phyloP scores from a whole-genome alignment of 1,139 yeast species.

The Sugiyamaella xylanicola region DNA sequence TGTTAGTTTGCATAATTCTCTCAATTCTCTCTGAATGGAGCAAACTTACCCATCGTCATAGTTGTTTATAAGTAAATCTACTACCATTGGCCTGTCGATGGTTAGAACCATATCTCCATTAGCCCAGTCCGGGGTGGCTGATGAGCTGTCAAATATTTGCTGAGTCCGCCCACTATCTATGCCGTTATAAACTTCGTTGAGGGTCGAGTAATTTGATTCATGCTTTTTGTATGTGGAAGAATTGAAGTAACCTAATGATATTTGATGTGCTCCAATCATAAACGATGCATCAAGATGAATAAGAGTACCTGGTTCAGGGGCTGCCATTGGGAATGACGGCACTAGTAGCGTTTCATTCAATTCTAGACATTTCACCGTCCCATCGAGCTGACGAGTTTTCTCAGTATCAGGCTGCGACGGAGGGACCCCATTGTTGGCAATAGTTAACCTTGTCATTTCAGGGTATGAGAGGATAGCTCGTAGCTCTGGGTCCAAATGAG shows the following conservation, averaged over 20 bases:
- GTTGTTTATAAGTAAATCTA: slow-evolving; percentile 74
- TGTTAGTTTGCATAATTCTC: too few species aligned
- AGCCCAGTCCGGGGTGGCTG: slow-evolving; percentile 48
- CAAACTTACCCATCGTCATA: slow-evolving; percentile 61
- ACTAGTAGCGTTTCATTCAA: slow-evolving; percentile 39
- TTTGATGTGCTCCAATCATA: slow-evolving; percentile 52
- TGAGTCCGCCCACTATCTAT: slow-evolving; percentile 42
- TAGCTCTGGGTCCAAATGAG: slow-evolving; percentile 42
- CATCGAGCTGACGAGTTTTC: slow-evolving; percentile 39
- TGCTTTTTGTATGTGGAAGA: slow-evolving; percentile 53
- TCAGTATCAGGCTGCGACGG: slow-evolving; percentile 26
- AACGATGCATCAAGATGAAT: slow-evolving; percentile 41
- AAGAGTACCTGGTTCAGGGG: slow-evolving; percentile 33
- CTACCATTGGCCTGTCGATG: slow-evolving; percentile 53
- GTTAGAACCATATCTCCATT: slow-evolving; percentile 42
- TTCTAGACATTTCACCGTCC: slow-evolving; percentile 42
- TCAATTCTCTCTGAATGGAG: background rate
- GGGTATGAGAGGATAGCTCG: slow-evolving; percentile 44
- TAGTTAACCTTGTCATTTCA: slow-evolving; percentile 17
- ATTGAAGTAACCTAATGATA: slow-evolving; percentile 54
- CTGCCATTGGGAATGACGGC: slow-evolving; percentile 36
- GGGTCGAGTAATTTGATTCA: slow-evolving; percentile 48
- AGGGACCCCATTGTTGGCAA: slow-evolving; percentile 24
- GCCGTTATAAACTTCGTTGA: slow-evolving; percentile 44
- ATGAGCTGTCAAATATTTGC: slow-evolving; percentile 54